Evolutionary conservation across 2,329 filamentous ascomycete species (phyloP).

Genomic region (Diaporthe caulivora): DNA sequence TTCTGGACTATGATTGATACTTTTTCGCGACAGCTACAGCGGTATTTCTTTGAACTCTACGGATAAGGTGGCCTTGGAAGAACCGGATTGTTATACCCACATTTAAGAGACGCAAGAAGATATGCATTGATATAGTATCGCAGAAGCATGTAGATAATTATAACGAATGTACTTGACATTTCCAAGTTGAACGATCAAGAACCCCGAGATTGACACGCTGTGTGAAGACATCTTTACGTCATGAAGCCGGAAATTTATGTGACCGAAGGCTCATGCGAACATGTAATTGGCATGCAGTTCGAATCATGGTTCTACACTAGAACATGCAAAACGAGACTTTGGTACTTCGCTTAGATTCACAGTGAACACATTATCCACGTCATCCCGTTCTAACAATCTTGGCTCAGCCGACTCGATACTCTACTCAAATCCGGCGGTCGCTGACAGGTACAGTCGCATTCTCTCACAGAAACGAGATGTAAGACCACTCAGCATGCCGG

Average conservation of each 20-base stretch:
- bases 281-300: not conserved
- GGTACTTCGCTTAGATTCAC: not conserved
- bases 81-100: slow-evolving; percentile 4
- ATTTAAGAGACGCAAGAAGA: not conserved
- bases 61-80: not conserved
- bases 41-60: not conserved
- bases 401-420: too few species aligned
- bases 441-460: too few species aligned
- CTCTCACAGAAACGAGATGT: too few species aligned
- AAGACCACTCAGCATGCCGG: not conserved
- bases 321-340: not conserved
- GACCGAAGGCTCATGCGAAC: too few species aligned
- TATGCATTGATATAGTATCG: not conserved
- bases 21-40: not conserved
- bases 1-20: not conserved
- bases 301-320: too few species aligned
- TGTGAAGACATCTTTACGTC: not conserved
- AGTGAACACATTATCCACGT: not conserved
- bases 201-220: fast-evolving
- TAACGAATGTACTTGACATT: not conserved
- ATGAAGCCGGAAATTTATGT: not conserved
- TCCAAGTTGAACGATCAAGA: too few species aligned
- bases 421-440: too few species aligned
- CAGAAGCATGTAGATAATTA: not conserved
- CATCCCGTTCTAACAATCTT: not conserved